A percentile compares a stretch with the other conserved stretches of the same genome.
These are phyloP conservation scores for Ophiorrhiza pumila DNA, from an alignment of 257 asterid species.

Conservation along the genomic window DNA sequence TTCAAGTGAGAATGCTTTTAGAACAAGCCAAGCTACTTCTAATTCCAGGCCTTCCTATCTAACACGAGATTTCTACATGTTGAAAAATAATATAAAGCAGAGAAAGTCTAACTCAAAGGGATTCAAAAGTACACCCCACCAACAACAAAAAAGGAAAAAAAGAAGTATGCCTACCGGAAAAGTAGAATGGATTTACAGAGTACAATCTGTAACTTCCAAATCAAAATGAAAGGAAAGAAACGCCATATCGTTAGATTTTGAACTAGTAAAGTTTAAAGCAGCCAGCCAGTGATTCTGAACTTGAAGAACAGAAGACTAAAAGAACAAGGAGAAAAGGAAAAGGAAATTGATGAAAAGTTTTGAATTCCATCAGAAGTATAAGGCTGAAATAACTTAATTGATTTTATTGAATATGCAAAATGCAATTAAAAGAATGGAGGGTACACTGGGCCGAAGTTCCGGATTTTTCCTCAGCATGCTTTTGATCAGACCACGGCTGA, in stretches of 20 bases:
- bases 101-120: background rate
- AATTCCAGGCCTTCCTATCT: background rate
- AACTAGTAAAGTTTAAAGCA: background rate
- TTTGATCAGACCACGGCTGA: conserved; percentile 83
- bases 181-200: background rate
- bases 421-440: conserved; percentile 20
- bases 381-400: background rate
- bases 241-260: background rate
- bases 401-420: background rate
- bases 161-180: background rate
- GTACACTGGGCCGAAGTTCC: conserved; percentile 80
- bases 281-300: background rate
- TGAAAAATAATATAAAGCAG: background rate
- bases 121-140: background rate
- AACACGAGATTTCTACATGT: background rate
- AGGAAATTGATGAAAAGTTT: no score
- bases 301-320: background rate
- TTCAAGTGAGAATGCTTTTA: background rate
- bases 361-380: background rate
- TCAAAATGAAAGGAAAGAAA: background rate
- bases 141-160: background rate
- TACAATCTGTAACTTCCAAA: background rate
- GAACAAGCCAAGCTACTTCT: background rate
- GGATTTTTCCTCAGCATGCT: conserved; percentile 93
- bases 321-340: background rate